Evolutionary conservation across 371 early-diverging fungal species (phyloP), one percentile per base, ranked within the genome.

Genomic region (Apophysomyces ossiformis): DNA sequence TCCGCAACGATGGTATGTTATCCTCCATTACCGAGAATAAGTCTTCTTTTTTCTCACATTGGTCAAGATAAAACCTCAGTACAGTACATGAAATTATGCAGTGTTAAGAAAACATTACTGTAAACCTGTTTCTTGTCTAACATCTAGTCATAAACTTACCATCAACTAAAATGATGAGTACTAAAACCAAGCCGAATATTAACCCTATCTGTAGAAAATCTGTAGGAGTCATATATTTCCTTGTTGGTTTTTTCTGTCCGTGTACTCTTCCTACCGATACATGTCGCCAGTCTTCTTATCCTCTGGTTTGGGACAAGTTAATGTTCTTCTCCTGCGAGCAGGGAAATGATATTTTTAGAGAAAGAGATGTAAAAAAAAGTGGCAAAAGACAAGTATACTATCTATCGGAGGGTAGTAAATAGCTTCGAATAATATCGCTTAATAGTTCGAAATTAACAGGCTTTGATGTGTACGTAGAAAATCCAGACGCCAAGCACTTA

Each of bases 371-470:
- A 50, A 32, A 47, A 1, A 18, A 7, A n/a, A 18, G 7, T 7
- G 21, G 54, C 2, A 21, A 21, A 21, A 5, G 54, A 32, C 54
- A 50, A 50, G 16, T 16, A 21, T 50, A 50, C 21, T 50, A 50
- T 50, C 54, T 57, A 57, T 56, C 64, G 8, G 45, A 46, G 58
- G 9, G 16, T 5, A 72, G 57, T 12, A 84, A 68, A 67, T 78
- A 81, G n/a, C 71, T 69, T 39, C 84, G 79, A 35, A 87, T 81
- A 9, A 87, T 80, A 67, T 89, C 87, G 65, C 89, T 87, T 38
- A 89, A 64, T 36, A 76, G 77, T 45, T 82, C 85, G 58, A 89
- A 87, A 60, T 87, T 85, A n/a, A 89, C 87, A 50, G 89, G 89
- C 39, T 87, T 87, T 65, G 86, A 86, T 45, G 86, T 85, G 54